These are phyloP conservation scores for Vachellia pachyceras DNA, from an alignment of 306 rosid species.

Conservation along the genomic window DNA sequence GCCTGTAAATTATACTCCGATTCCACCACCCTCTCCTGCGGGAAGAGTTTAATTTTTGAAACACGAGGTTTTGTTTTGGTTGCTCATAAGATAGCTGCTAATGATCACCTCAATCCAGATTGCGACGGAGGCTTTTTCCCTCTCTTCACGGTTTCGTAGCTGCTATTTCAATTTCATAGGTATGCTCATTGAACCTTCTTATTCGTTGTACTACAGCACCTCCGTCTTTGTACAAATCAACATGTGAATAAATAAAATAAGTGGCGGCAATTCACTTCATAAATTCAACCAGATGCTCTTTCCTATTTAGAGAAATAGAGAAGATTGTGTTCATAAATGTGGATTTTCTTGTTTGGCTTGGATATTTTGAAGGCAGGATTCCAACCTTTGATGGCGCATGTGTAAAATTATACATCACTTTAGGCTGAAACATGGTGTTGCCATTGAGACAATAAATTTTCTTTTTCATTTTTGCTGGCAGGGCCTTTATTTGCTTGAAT, in stretches of 20 bases:
- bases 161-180: background rate
- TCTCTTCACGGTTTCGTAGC: background rate
- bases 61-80: slow-evolving; percentile 16
- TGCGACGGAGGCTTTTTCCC: slow-evolving; percentile 28
- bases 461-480: background rate
- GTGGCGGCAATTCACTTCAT: slow-evolving; percentile 4
- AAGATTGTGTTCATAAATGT: background rate
- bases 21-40: slow-evolving; percentile 87
- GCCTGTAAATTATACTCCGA: slow-evolving; percentile 60
- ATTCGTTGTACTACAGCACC: slow-evolving; percentile 40
- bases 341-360: background rate
- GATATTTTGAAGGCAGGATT: background rate
- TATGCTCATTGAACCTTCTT: slow-evolving; percentile 40
- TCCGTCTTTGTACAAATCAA: slow-evolving; percentile 45
- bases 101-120: slow-evolving; percentile 33
- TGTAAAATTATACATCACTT: background rate
- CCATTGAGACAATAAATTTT: background rate
- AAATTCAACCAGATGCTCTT: background rate
- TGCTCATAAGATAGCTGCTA: slow-evolving; percentile 39
- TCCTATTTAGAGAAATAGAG: slow-evolving; percentile 1
- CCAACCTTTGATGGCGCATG: background rate
- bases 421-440: background rate
- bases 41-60: slow-evolving; percentile 70
- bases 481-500: background rate
- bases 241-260: slow-evolving; percentile 41